Percentiles rank a stretch among this genome's conserved stretches.
Conservation (phyloP, 2,329 filamentous ascomycete genomes). For the Pseudogymnoascus verrucosus region DNA sequence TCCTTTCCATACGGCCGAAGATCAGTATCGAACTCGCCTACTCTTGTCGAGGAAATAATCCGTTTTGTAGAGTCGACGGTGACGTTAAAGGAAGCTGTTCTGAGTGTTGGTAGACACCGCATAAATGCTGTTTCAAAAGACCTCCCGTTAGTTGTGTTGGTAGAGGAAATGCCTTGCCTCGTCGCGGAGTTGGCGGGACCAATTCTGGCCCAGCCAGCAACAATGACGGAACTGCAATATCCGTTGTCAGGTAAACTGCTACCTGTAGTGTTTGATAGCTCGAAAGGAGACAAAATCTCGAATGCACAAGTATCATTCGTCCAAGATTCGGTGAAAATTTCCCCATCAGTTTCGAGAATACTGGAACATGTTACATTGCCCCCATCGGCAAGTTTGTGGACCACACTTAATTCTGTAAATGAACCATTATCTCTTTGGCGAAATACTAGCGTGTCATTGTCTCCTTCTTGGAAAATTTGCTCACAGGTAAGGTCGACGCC, state of each 20-base stretch:
- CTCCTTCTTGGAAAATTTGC: conserved; percentile 15
- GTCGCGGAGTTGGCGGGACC: neutral
- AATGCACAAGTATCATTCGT: neutral
- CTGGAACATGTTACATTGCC: neutral
- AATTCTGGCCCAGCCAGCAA: conserved; percentile 17
- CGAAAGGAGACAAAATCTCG: neutral
- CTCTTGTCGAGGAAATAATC: conserved; percentile 20
- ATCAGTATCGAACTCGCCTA: conserved; percentile 5
- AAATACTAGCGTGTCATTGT: neutral
- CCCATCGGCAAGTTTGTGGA: neutral
- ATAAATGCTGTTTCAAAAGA: conserved; percentile 17
- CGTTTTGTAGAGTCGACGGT: conserved; percentile 27
- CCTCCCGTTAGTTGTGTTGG: neutral
- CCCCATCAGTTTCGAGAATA: no score
- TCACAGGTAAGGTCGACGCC: conserved; percentile 30
- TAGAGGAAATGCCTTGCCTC: neutral
- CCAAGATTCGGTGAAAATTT: neutral
- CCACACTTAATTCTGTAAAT: neutral
- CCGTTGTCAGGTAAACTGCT: conserved; percentile 5
- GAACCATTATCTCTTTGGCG: conserved; percentile 1
- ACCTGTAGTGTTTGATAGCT: neutral
- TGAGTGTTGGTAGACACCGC: conserved; percentile 30
- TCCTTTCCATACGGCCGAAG: neutral
- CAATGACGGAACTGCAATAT: conserved; percentile 12
- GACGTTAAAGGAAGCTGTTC: conserved; percentile 28